Evolutionary conservation across 148 eudicot species (phyloP), one percentile per base, ranked within the genome.

Genomic region (Rhododendron henanense): DNA sequence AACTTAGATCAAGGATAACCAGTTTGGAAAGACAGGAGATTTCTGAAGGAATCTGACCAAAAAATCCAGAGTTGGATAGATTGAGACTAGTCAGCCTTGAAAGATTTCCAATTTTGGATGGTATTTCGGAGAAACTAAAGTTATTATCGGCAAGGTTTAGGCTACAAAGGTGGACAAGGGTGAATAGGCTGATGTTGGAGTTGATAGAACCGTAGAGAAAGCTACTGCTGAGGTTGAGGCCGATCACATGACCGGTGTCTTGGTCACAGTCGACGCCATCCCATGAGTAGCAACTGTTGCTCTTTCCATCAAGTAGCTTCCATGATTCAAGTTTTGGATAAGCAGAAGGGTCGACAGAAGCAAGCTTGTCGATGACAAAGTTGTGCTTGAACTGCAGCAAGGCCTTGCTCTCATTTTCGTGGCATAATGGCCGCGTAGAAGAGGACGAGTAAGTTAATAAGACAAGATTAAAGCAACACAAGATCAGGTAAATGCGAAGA

Each of bases 41-140:
- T 50, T 84, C 89, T 21, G 19, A n/a, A 18, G 93, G 91, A n/a
- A 92, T 75, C n/a, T 90, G 91, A 57, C 90, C 92, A 47, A 67
- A 55, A 63, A 92, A 87, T 6, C 23, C 5, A 11, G 93, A 88
- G 23, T 65, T 1, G 13, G 71, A 65, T 21, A 63, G 69, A 8
- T 63, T 63, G 33, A n/a, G 71, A 2, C 21, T 35, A 81, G 11
- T 59, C 55, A 90, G 35, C 71, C 81, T 84, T 1, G 41, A 3
- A 59, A 92, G 84, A 21, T 57, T 79, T 13, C 86, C 86, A n/a
- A 92, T 5, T 48, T 21, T 55, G 57, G 76, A 73, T 1, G 91
- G 91, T 81, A 89, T 91, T 53, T 6, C 47, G 33, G 92, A 91
- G 48, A 51, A 25, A 51, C 47, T 47, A 59, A 91, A 89, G 47